These are phyloP conservation scores for Fragilariopsis cylindrus DNA, from an alignment of 108 stramenopile genomes.

Conservation along the genomic window DNA sequence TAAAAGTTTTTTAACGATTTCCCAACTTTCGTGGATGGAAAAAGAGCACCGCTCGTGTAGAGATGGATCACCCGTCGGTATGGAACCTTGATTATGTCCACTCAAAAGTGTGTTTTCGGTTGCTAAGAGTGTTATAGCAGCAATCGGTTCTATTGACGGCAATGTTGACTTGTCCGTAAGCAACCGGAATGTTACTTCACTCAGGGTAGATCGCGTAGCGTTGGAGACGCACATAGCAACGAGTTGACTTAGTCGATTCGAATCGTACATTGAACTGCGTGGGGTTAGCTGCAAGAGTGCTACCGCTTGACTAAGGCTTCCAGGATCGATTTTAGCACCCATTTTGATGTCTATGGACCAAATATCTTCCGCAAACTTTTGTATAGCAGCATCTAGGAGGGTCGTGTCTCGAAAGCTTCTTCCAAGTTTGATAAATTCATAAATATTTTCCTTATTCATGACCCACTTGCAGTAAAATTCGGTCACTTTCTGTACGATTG, in stretches of 20 bases:
- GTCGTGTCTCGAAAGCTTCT: conserved; percentile 19
- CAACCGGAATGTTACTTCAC: conserved; percentile 12
- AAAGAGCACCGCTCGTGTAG: conserved; percentile 20
- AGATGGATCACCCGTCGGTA: neutral
- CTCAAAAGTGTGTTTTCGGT: conserved; percentile 9
- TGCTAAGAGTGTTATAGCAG: conserved; percentile 33
- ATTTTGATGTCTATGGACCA: conserved; percentile 19
- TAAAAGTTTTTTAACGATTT: conserved; percentile 5
- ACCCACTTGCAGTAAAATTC: conserved; percentile 22
- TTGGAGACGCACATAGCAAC: conserved; percentile 22
- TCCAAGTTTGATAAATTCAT: conserved; percentile 22
- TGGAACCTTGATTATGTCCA: neutral
- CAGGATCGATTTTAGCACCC: conserved; percentile 22
- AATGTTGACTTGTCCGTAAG: conserved; percentile 15
- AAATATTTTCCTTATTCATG: conserved; percentile 26
- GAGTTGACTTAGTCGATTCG: conserved; percentile 13
- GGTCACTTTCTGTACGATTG: conserved; percentile 15
- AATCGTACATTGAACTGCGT: neutral
- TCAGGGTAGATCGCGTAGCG: neutral
- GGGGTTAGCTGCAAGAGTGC: too few species aligned
- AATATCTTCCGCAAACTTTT: conserved; percentile 19
- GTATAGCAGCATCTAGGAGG: conserved; percentile 24
- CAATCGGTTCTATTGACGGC: conserved; percentile 19
- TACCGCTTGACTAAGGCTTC: neutral
- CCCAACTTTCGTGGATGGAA: conserved; percentile 18